phyloP scores from a whole-genome alignment of 345 rosid species.

The Aethionema arabicum region DNA sequence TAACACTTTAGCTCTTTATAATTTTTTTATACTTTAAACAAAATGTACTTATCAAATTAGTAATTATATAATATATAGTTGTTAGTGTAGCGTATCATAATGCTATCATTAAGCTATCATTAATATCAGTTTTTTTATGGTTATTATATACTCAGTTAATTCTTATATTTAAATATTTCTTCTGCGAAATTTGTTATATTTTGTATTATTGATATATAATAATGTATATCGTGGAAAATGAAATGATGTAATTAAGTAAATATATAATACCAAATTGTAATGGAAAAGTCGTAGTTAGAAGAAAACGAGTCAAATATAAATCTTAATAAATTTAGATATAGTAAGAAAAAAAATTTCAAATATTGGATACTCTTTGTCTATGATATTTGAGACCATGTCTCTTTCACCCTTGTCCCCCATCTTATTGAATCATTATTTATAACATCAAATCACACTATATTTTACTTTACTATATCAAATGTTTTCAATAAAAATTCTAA shows the following conservation, averaged over 20 bases:
- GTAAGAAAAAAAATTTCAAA: slow-evolving; percentile 14
- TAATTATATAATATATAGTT: slow-evolving; percentile 11
- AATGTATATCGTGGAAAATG: too few relatives aligned
- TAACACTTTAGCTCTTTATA: slow-evolving; percentile 17
- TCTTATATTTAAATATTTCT: too few relatives aligned
- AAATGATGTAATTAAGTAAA: too few relatives aligned
- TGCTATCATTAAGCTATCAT: slow-evolving; percentile 33
- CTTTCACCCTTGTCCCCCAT: slow-evolving; percentile 41
- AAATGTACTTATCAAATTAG: slow-evolving; percentile 26
- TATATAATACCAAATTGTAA: too few relatives aligned
- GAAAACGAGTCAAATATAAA: slow-evolving; percentile 24
- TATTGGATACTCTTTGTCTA: slow-evolving; percentile 38
- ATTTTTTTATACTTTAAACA: slow-evolving; percentile 20
- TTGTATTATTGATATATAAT: too few relatives aligned
- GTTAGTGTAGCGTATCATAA: slow-evolving; percentile 26
- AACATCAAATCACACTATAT: slow-evolving; percentile 29
- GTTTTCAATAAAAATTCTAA: background rate
- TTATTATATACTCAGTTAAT: background rate
- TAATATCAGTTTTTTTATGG: background rate
- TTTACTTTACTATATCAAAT: slow-evolving; percentile 12
- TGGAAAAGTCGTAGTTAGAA: slow-evolving; percentile 12
- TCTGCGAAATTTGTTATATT: too few relatives aligned
- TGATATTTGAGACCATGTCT: slow-evolving; percentile 37
- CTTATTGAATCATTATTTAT: slow-evolving; percentile 27
- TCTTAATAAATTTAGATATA: background rate